Evolutionary conservation across 305 asterid genomes (phyloP).

Genomic region (Solanum hybrid): DNA sequence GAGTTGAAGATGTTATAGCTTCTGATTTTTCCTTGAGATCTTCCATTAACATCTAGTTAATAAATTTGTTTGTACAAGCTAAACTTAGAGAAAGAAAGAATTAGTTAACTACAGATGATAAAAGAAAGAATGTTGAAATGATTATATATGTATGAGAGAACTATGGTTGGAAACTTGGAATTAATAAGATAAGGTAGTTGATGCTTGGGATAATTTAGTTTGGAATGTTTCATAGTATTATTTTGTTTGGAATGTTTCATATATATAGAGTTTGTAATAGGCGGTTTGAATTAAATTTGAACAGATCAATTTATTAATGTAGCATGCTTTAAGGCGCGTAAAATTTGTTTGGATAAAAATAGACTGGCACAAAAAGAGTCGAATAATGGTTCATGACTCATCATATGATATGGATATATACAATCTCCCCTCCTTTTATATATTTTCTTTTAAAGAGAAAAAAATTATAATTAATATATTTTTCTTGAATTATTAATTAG

Average conservation of each 20-base stretch:
- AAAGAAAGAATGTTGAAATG: background rate
- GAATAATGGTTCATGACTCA: background rate
- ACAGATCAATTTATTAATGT: too few species aligned
- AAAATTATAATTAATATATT: too few species aligned
- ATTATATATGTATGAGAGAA: background rate
- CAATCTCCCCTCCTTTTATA: too few species aligned
- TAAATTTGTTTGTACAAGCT: background rate
- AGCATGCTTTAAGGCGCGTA: too few species aligned
- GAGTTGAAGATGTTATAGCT: background rate
- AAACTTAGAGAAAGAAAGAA: background rate
- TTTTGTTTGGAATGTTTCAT: background rate
- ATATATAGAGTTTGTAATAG: too few species aligned
- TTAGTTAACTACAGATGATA: background rate
- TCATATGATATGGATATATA: background rate
- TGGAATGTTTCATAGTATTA: background rate
- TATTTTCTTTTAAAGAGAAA: too few species aligned
- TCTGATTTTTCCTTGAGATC: background rate
- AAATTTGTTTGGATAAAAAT: too few species aligned
- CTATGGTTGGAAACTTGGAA: background rate
- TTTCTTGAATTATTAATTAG: too few species aligned
- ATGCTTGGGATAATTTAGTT: background rate
- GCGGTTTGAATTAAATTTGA: too few species aligned
- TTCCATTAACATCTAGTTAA: background rate
- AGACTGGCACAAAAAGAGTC: background rate
- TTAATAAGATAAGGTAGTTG: background rate